These are phyloP conservation scores for Pleoardoris graminearum DNA, from an alignment of 2,329 filamentous ascomycete species.

Conservation along the genomic window DNA sequence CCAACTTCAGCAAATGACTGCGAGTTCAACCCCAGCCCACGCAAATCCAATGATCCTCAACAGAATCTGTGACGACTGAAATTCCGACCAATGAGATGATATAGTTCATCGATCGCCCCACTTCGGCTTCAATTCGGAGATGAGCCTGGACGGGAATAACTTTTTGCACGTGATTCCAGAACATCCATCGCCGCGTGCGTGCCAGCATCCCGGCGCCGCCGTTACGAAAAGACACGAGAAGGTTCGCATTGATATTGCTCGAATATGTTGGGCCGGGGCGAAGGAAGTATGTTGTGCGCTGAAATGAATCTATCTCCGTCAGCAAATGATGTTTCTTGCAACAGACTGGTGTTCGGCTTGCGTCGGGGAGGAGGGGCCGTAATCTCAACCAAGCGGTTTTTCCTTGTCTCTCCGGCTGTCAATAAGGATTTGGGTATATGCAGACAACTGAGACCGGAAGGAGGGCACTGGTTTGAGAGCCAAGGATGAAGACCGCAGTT, in stretches of 20 bases:
- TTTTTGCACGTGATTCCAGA: slow-evolving; percentile 4
- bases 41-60: slow-evolving; percentile 6
- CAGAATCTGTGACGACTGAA: background rate
- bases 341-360: background rate
- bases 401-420: background rate
- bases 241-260: background rate
- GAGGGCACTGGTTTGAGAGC: background rate
- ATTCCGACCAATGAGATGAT: slow-evolving; percentile 2
- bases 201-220: slow-evolving; percentile 1
- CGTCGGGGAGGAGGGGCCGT: background rate
- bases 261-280: background rate
- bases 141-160: slow-evolving; percentile 4
- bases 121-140: slow-evolving; percentile 6
- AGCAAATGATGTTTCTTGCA: background rate
- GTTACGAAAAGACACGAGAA: background rate
- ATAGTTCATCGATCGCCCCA: background rate
- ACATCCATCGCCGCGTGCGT: background rate
- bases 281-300: background rate
- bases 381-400: background rate
- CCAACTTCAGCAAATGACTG: background rate
- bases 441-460: background rate
- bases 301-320: slow-evolving; percentile 1
- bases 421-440: background rate
- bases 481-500: background rate
- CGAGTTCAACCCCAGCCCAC: slow-evolving; percentile 7